These are phyloP conservation scores for Pichia occidentalis DNA, from an alignment of 805 yeast species.

Conservation along the genomic window DNA sequence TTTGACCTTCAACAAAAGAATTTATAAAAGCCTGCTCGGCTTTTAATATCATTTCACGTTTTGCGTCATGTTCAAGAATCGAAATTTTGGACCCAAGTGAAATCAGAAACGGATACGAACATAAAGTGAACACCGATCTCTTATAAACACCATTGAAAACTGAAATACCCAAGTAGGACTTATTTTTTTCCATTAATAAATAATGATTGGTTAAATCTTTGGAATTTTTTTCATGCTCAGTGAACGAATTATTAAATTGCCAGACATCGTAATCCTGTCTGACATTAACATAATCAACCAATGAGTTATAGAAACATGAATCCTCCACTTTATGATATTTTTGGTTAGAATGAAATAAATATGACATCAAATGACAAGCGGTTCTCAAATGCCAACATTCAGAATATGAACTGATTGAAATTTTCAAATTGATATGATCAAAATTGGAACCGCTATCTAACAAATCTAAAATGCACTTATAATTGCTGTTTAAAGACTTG, in stretches of 20 bases:
- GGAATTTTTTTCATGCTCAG: conserved; percentile 18
- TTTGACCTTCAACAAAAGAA: conserved; percentile 52
- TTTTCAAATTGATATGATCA: conserved; percentile 27
- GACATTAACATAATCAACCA: conserved; percentile 74
- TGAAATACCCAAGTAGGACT: conserved; percentile 31
- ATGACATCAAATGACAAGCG: conserved; percentile 52
- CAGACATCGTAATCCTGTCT: conserved; percentile 79
- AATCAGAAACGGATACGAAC: conserved; percentile 78
- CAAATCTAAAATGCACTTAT: no score
- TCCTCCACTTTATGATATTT: conserved; percentile 25
- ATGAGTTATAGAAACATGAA: conserved; percentile 63
- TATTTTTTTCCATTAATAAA: conserved; percentile 32
- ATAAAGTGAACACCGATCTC: conserved; percentile 46
- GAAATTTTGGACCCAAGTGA: conserved; percentile 78
- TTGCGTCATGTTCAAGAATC: conserved; percentile 75
- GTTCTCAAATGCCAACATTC: conserved; percentile 76
- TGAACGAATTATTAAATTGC: conserved; percentile 43
- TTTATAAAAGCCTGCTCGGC: conserved; percentile 86
- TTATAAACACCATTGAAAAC: conserved; percentile 18
- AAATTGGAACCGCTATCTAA: conserved; percentile 1
- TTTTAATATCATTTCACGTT: conserved; percentile 71
- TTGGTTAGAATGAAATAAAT: conserved; percentile 51
- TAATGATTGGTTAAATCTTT: conserved; percentile 41
- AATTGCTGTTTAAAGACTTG: no score
- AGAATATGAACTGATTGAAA: conserved; percentile 56